Evolutionary conservation across 257 asterid genomes (phyloP), one percentile per base, ranked within the genome.

Genomic region (Coffea canephora): DNA sequence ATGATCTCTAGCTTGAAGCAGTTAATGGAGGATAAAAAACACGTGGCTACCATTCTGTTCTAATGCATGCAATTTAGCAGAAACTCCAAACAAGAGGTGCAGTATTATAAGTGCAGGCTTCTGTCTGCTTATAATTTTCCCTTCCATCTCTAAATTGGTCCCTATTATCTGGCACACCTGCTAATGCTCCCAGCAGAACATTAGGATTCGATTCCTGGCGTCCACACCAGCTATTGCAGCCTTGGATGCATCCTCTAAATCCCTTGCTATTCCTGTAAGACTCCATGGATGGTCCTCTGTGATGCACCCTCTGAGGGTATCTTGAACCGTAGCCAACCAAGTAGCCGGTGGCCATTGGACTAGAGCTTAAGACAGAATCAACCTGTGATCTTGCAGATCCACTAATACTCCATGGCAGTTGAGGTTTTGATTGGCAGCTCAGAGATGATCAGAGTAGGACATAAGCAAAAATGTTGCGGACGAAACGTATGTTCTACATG

Each of bases 21-120:
- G 87, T 76, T 78, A 86, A 70, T 36, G 71, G 41, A 12, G 18
- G 34, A 50, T 64, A 31, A 41, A 8, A 70, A 41, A 79, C 64
- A 27, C 62, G 13, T 80, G 77, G 73, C 54, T 54, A 34, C 59
- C 54, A 54, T 34, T 83, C 62, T 64, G 73, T 39, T 78, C 79
- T 15, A 80, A 16, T 11, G 88, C 80, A 62, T 84, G 70, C 46
- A 95, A 18, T 80, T 84, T 89, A 13, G 97, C 97, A 46, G 93
- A 93, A 74, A 89, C 86, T 18, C 97, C 99, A 31, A 3, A 93
- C 92, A 54, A 95, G 79, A 4, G 97, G 95, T 0, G 99, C 97
- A 0, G 96, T 90, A 75, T 91, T 95, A 48, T 95, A 95, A 12
- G 95, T 90, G 78, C 98, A 95, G 69, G 98, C 97, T 84, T 94